Evolutionary conservation across 2,329 filamentous ascomycete genomes (phyloP).

Genomic region (Pestalotiopsis sp.): DNA sequence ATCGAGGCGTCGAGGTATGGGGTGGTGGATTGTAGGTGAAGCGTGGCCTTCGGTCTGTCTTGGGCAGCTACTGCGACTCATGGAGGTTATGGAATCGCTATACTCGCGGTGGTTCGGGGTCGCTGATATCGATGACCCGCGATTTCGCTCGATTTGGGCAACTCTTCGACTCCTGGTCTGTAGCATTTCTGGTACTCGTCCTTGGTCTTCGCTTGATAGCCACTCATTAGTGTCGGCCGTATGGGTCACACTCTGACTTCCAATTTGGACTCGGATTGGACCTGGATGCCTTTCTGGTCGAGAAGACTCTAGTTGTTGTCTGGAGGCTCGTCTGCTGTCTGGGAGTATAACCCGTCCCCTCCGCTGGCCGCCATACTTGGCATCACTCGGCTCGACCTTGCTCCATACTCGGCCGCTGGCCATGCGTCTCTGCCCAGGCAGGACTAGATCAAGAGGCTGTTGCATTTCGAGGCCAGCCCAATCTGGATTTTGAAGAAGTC

Average conservation of each 20-base stretch:
- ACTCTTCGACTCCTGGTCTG: background rate
- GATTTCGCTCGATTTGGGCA: background rate
- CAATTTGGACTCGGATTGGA: constrained; percentile 34
- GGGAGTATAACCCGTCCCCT: background rate
- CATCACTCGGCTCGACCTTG: constrained; percentile 13
- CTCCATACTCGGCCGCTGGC: constrained; percentile 24
- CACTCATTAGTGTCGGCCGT: background rate
- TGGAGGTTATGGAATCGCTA: background rate
- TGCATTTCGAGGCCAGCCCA: constrained; percentile 36
- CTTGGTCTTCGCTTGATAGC: background rate
- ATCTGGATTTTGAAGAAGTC: constrained; percentile 32
- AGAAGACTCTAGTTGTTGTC: background rate
- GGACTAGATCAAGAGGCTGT: constrained; percentile 32
- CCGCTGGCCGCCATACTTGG: background rate
- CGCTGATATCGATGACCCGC: background rate
- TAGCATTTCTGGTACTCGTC: background rate
- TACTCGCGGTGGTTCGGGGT: background rate
- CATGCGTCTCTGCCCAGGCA: constrained; percentile 23
- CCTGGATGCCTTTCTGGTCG: background rate
- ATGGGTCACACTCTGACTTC: constrained; percentile 14
- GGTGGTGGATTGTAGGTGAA: constrained; percentile 26
- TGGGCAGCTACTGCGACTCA: background rate
- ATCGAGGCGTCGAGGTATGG: constrained; percentile 23
- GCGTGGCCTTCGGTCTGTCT: background rate
- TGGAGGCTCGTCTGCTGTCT: background rate